Percentiles rank a stretch among this genome's conserved stretches.
Conservation (phyloP, 495 filamentous ascomycete species). For the Tuber borchii region DNA sequence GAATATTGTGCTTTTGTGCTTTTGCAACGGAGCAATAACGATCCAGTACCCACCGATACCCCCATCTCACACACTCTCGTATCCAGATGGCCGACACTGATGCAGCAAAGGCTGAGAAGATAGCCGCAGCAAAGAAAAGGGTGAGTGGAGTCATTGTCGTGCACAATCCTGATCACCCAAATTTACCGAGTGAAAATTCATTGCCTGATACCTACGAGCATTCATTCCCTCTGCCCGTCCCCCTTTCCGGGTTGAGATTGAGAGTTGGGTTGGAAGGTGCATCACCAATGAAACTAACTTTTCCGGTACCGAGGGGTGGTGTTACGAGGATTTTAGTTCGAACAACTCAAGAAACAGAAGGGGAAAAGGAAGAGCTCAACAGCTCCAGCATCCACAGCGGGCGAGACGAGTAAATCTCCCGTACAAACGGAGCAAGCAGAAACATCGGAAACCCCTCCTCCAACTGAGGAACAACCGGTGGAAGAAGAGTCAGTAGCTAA, state of each 20-base stretch:
- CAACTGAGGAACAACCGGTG: neutral
- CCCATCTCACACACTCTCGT: neutral
- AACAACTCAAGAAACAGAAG: slow-evolving; percentile 39
- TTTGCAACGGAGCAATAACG: neutral
- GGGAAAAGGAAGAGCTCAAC: slow-evolving; percentile 22
- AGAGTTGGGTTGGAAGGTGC: neutral
- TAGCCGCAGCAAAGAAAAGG: slow-evolving; percentile 39
- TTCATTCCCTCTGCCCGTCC: neutral
- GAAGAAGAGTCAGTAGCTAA: neutral
- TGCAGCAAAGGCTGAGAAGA: slow-evolving; percentile 37
- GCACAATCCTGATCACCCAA: neutral
- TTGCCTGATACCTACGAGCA: neutral
- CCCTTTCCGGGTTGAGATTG: neutral
- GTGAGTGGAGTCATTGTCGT: slow-evolving; percentile 17
- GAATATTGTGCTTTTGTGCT: neutral
- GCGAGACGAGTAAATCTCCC: slow-evolving; percentile 1
- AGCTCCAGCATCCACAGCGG: neutral
- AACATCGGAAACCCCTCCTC: neutral
- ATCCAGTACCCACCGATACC: neutral
- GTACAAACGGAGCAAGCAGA: slow-evolving; percentile 1
- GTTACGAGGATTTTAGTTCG: slow-evolving; percentile 23
- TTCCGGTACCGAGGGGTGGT: neutral
- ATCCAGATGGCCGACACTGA: slow-evolving; percentile 22
- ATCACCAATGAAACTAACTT: neutral
- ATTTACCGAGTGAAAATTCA: neutral